Conservation (phyloP, 768 basidiomycete species). For the Agrocybe chaxingu region DNA sequence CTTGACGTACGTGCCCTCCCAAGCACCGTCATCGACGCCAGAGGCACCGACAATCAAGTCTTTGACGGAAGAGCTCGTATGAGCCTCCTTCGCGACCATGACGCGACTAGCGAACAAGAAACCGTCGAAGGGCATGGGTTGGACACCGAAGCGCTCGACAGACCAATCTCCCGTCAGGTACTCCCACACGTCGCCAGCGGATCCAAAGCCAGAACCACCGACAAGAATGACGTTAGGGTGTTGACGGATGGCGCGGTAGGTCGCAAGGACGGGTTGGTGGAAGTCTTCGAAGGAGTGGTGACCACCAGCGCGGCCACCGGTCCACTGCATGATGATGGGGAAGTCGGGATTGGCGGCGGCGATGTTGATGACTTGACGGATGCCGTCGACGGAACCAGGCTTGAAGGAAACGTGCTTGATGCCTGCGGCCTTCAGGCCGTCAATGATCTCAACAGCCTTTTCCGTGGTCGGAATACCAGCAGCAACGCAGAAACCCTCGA, state of each 20-base stretch:
- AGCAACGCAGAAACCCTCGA: slow-evolving; percentile 99
- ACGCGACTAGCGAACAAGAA: slow-evolving; percentile 95
- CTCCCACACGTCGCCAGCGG: slow-evolving; percentile 92
- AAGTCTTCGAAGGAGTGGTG: slow-evolving; percentile 99
- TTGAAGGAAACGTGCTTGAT: slow-evolving; percentile 98
- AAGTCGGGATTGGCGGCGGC: slow-evolving; percentile 92
- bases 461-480: slow-evolving; percentile 96
- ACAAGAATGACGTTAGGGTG: slow-evolving; percentile 87
- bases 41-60: slow-evolving; percentile 92
- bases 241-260: slow-evolving; percentile 87
- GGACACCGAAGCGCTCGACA: slow-evolving; percentile 69
- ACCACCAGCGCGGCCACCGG: slow-evolving; percentile 96
- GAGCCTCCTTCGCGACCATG: slow-evolving; percentile 99
- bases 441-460: slow-evolving; percentile 96
- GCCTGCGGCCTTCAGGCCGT: slow-evolving; percentile 72
- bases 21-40: slow-evolving; percentile 86
- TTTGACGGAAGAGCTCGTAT: slow-evolving; percentile 92
- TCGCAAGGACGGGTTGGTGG: slow-evolving; percentile 91
- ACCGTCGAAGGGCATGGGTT: slow-evolving; percentile 98
- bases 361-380: slow-evolving; percentile 95
- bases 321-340: slow-evolving; percentile 98
- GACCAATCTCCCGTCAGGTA: slow-evolving; percentile 98
- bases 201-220: slow-evolving; percentile 94
- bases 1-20: slow-evolving; percentile 94
- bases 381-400: slow-evolving; percentile 96